Evolutionary conservation across 177 flowering plant genomes (phyloP).

Genomic region (Tripterygium wilfordii): DNA sequence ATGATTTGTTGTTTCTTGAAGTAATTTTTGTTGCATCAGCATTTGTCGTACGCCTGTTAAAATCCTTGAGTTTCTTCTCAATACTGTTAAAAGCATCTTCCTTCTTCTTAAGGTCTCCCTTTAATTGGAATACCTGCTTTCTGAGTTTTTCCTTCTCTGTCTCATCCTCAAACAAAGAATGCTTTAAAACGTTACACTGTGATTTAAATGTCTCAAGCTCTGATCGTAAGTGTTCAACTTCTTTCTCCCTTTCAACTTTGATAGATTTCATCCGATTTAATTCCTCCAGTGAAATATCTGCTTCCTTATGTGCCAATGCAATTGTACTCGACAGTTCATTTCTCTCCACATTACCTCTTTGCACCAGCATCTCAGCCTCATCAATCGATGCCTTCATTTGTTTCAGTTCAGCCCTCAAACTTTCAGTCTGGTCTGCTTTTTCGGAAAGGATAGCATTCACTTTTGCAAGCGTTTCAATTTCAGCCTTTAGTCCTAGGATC

Average conservation of each 20-base stretch:
- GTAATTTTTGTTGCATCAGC: slow-evolving; percentile 34
- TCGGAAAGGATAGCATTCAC: slow-evolving; percentile 31
- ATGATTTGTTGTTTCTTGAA: slow-evolving; percentile 31
- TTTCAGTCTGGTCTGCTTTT: slow-evolving; percentile 27
- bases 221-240: slow-evolving; percentile 25
- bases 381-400: slow-evolving; percentile 25
- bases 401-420: slow-evolving; percentile 31
- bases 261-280: slow-evolving; percentile 27
- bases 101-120: slow-evolving; percentile 52
- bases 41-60: slow-evolving; percentile 17
- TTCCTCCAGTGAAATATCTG: slow-evolving; percentile 39
- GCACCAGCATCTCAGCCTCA: slow-evolving; percentile 38
- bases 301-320: slow-evolving; percentile 39
- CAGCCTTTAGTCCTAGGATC: slow-evolving; percentile 36
- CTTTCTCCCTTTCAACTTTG: slow-evolving; percentile 49
- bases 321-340: slow-evolving; percentile 33
- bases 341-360: slow-evolving; percentile 38
- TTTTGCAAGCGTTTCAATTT: slow-evolving; percentile 35
- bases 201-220: slow-evolving; percentile 45
- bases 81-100: slow-evolving; percentile 40
- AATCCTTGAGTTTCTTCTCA: slow-evolving; percentile 67
- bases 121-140: slow-evolving; percentile 48
- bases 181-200: slow-evolving; percentile 48
- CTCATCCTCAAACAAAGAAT: slow-evolving; percentile 45
- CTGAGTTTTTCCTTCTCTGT: slow-evolving; percentile 62